Base-by-base conservation (phyloP, 2,329 filamentous ascomycete species). In the Orbilia ellipsospora region DNA sequence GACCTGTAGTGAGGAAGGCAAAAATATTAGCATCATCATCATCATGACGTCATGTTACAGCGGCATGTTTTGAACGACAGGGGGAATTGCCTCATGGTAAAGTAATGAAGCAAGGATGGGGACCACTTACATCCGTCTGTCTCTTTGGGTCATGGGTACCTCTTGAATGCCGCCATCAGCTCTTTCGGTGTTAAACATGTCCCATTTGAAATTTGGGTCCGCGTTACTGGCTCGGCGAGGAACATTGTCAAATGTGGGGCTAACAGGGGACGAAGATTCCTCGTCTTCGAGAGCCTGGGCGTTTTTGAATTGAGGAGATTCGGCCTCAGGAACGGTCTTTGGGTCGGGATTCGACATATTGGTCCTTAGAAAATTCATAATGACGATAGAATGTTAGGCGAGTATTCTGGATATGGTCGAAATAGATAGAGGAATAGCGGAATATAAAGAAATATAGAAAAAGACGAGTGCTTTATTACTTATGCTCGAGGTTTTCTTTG, bases 1-100 rank as follows among this genome's bases (percentile, higher is more conserved):
- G 73, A 81, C 67, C 59, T 56, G 78, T 79, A 80, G 42, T 12
- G 50, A 31, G 6, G 13, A 31, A 44, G 48, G 60, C 48, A n/a
- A 8, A 18, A 44, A 42, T 55, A 7, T 65, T 68, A 68, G 72
- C 52, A 44, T 65, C 64, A 69, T 75, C 64, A 69, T 75, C 50
- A 61, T 64, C n/a, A 54, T 75, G 72, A 75, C 72, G 72, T 75
- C 64, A 75, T 63, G 13, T 40, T 54, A 51, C 31, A 67, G 64
- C 64, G 59, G 72, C 64, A 42, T 48, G 23, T 6, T 13, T 31
- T 13, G 16, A 48, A 18, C 44, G 15, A 44, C 45, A 61, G 16
- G 50, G 56, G 36, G 16, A 8, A 7, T 44, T 28, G 65, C 16
- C 28, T 52, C 20, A n/a, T 18, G 20, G 31, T 2, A 42, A 44